Evolutionary conservation across 345 rosid genomes (phyloP), one percentile per base, ranked within the genome.

Genomic region (Ceriops zippeliana): DNA sequence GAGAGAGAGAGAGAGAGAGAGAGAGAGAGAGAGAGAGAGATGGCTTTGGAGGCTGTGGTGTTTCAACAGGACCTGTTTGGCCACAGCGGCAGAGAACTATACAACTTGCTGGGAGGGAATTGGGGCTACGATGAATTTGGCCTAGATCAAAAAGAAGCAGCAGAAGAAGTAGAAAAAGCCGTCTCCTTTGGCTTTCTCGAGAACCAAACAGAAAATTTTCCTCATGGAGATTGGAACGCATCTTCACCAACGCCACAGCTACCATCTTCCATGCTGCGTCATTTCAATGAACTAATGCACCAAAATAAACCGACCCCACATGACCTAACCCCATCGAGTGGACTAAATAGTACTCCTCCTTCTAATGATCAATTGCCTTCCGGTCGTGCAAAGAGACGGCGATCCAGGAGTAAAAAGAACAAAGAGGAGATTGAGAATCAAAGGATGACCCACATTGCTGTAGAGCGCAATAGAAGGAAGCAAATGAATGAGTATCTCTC

Each of bases 361-460:
- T 5, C 58, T 7, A n/a, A 9, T 2, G 62, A 60, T 35, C 24
- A 34, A 56, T 21, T 58, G 61, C 49, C 73, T 19, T 51, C 73
- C 28, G 63, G 65, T 61, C 83, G 87, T 17, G 80, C 81, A 5
- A 88, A 84, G 74, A 73, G 96, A 69, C 83, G 93, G 17, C 83
- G 96, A 35, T 67, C 86, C 30, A 87, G 84, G 80, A 83, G 75
- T 38, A 75, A 75, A 57, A 91, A 87, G 77, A 91, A 89, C 84
- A 85, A 83, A 72, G 96, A 88, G 70, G 98, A 93, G n/a, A 85
- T 86, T 32, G 88, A 84, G 85, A 86, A 83, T 56, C 97, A 93
- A 74, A 89, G 98, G 78, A 91, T 88, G 96, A 88, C 96, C 67
- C 98, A 93, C 90, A 93, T 93, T 89, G 91, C 97, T 6, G 97